Evolutionary conservation across 2,329 filamentous ascomycete genomes (phyloP), one percentile per base, ranked within the genome.

Genomic region (Sporothrix curviconia): DNA sequence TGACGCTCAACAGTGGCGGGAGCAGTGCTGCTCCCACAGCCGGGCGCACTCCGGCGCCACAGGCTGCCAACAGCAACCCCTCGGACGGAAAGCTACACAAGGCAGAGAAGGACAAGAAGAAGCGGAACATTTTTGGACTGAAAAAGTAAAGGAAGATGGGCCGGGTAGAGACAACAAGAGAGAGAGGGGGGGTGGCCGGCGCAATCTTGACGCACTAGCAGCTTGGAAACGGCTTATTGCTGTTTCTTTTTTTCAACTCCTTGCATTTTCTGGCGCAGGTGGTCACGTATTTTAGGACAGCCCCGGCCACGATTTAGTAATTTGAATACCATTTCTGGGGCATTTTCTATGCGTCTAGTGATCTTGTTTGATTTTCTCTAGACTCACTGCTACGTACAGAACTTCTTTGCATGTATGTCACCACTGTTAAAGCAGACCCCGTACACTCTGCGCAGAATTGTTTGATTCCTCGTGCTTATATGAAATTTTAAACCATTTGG

Each of bases 1-100:
- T 86, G 78, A 77, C 73, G 37, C 67, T 86, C 8, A 71, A 70
- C 51, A 62, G 62, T 44, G 62, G 63, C 47, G 59, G 51, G 60
- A 57, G 62, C 15, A 71, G 70, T 42, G 61, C 60, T 34, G 63
- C 62, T 40, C 11, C 55, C 25, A 55, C 19, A 42, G n/a, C 56
- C 30, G 53, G 37, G 53, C 46, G 61, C n/a, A 55, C 61, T 59
- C 51, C 61, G 66, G 57, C 63, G 54, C 34, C 43, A 15, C 14
- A 24, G 25, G 47, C 42, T 5, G 34, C 34, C 1, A n/a, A n/a
- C n/a, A 34, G 34, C 15, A 17, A 25, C 2, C 28, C 17, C 8
- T 6, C 8, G 59, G 62, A 56, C 55, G 59, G 65, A 4, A 80
- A 78, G 63, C 67, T 71, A 6, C 74, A 76, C 51, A 84, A 84